Conservation (phyloP, 2,329 filamentous ascomycete species). For the Claviceps sp. region DNA sequence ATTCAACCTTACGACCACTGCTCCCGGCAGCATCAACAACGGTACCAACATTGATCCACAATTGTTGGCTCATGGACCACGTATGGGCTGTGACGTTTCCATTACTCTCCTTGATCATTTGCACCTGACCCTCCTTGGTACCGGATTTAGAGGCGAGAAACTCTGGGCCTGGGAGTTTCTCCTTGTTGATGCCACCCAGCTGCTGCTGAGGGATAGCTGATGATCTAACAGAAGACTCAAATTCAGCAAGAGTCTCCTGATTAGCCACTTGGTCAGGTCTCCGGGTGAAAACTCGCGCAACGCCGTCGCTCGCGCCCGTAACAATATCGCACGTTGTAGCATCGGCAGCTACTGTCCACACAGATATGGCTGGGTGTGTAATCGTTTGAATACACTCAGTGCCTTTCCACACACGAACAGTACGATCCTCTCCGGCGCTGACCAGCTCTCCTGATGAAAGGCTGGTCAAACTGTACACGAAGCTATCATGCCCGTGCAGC, state of each 20-base stretch:
- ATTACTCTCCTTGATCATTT: constrained; percentile 75
- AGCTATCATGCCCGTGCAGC: constrained; percentile 81
- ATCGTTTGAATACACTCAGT: constrained; percentile 84
- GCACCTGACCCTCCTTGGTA: constrained; percentile 91
- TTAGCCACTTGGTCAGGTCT: constrained; percentile 56
- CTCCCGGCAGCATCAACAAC: constrained; percentile 83
- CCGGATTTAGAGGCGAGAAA: constrained; percentile 72
- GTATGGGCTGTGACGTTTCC: constrained; percentile 76
- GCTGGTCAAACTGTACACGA: constrained; percentile 74
- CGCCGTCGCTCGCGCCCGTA: constrained; percentile 80
- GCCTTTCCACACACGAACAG: constrained; percentile 76
- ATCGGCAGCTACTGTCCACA: constrained; percentile 85
- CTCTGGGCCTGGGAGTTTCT: constrained; percentile 77
- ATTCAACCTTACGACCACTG: constrained; percentile 61
- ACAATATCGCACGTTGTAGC: constrained; percentile 77
- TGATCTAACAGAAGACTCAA: constrained; percentile 68
- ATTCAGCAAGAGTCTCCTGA: constrained; percentile 52
- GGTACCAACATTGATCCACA: constrained; percentile 86
- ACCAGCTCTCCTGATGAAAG: constrained; percentile 77
- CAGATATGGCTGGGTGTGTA: constrained; percentile 89
- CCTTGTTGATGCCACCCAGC: constrained; percentile 74
- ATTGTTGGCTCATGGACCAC: constrained; percentile 59
- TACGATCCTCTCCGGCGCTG: constrained; percentile 89
- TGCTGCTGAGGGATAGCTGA: constrained; percentile 84
- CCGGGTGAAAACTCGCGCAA: constrained; percentile 74